Evolutionary conservation across 2,329 filamentous ascomycete species (phyloP).

Genomic region (Ceratocystis colombiana): DNA sequence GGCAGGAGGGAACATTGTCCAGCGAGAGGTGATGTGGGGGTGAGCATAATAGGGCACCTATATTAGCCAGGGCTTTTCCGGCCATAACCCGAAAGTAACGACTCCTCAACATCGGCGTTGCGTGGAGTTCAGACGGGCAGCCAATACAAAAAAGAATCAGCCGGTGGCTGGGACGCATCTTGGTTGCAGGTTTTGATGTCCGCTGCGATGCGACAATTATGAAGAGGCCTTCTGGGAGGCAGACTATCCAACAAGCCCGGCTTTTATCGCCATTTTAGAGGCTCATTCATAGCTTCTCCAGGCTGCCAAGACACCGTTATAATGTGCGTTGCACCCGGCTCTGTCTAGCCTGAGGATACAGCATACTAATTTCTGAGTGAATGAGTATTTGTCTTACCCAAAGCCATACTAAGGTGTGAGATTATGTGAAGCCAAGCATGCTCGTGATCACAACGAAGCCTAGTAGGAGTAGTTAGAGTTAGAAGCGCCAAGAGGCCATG

Average conservation of each 20-base stretch:
- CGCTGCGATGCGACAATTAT: no score
- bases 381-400: background rate
- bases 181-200: no score
- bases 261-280: no score
- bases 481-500: no score
- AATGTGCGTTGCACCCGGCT: background rate
- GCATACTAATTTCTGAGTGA: background rate
- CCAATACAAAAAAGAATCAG: no score
- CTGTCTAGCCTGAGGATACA: background rate
- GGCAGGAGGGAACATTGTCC: no score
- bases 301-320: background rate
- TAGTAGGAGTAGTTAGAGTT: no score
- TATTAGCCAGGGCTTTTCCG: background rate
- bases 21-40: background rate
- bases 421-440: background rate
- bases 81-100: background rate
- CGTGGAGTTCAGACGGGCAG: background rate
- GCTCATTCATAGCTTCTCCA: background rate
- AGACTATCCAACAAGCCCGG: no score
- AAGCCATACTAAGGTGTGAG: background rate
- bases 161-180: no score
- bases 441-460: no score
- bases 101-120: background rate
- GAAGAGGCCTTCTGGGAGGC: no score
- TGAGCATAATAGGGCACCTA: background rate